Evolutionary conservation across 1,284 basidiomycete genomes (phyloP).

Genomic region (Cryptococcus neoformans): DNA sequence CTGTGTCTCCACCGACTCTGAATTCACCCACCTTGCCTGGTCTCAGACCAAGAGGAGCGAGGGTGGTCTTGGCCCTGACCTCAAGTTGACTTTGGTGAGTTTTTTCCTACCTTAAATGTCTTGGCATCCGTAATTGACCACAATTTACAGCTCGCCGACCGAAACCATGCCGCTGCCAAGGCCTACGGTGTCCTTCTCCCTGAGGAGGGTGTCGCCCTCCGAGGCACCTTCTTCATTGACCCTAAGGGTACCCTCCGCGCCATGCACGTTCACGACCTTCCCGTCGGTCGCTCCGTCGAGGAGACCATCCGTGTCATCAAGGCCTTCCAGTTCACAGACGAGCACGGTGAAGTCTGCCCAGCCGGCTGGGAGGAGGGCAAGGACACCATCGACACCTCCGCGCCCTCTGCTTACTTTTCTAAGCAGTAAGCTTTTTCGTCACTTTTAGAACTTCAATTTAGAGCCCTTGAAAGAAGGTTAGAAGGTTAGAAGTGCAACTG

Average conservation of each 20-base stretch:
- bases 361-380: slow-evolving; percentile 65
- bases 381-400: slow-evolving; percentile 46
- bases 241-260: slow-evolving; percentile 71
- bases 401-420: slow-evolving; percentile 70
- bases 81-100: slow-evolving; percentile 53
- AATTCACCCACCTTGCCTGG: slow-evolving; percentile 87
- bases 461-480: too few species aligned
- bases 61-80: slow-evolving; percentile 81
- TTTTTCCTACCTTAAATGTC: not conserved
- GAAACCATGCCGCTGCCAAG: slow-evolving; percentile 50
- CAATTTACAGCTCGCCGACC: slow-evolving; percentile 46
- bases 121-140: not conserved
- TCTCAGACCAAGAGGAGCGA: slow-evolving; percentile 70
- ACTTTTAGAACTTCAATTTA: not conserved
- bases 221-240: slow-evolving; percentile 85
- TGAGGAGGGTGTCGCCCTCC: slow-evolving; percentile 77
- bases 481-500: not conserved
- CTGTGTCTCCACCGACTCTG: slow-evolving; percentile 77
- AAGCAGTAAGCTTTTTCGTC: slow-evolving; percentile 41
- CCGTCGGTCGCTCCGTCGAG: slow-evolving; percentile 85
- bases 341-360: slow-evolving; percentile 86
- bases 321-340: slow-evolving; percentile 75
- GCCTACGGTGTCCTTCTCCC: slow-evolving; percentile 83
- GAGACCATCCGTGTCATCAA: slow-evolving; percentile 84
- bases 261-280: slow-evolving; percentile 69